Evolutionary conservation across 345 rosid species (phyloP), one percentile per base, ranked within the genome.

Genomic region (Draba incana): DNA sequence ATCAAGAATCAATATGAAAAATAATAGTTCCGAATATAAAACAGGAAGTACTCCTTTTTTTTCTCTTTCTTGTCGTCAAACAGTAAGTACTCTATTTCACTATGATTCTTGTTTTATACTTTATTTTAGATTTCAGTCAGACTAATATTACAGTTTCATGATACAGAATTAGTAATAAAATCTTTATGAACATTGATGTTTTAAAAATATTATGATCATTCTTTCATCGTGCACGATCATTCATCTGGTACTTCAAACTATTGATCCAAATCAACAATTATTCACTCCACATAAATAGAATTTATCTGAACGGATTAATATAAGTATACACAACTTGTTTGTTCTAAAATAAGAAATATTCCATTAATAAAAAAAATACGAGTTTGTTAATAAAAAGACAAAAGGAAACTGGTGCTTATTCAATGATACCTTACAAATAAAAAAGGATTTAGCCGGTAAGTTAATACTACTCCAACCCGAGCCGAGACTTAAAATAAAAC

Each of bases 381-480:
- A 35, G 38, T 35, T 35, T 35, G 38, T 16, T 6, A 45, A 55
- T 59, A 57, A 28, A 20, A 48, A 64, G 71, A 57, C 66, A 49
- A 72, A 64, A 73, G 4, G 2, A 30, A 62, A 39, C 30, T 58
- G 54, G 48, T 72, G 60, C 38, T 64, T 37, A 38, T 28, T 48
- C 37, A 20, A 33, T 65, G 23, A 72, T 65, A 50, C 30, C 30
- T 28, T 28, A 28, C n/a, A n/a, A 20, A 20, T 35, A 7, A 35
- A 35, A 35, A 8, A 57, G 6, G 9, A 65, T 35, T n/a, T 42
- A 60, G 60, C 67, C 62, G 37, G 30, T 12, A 14, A 54, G 43
- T 37, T 4, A 58, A 58, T 38, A 33, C 5, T 6, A 54, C 50
- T 15, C 78, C 0, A 57, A 69, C 45, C 56, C 25, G 70, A 63